phyloP scores from a whole-genome alignment of 1,139 yeast species.

The Yamadazyma songkhlaensis region DNA sequence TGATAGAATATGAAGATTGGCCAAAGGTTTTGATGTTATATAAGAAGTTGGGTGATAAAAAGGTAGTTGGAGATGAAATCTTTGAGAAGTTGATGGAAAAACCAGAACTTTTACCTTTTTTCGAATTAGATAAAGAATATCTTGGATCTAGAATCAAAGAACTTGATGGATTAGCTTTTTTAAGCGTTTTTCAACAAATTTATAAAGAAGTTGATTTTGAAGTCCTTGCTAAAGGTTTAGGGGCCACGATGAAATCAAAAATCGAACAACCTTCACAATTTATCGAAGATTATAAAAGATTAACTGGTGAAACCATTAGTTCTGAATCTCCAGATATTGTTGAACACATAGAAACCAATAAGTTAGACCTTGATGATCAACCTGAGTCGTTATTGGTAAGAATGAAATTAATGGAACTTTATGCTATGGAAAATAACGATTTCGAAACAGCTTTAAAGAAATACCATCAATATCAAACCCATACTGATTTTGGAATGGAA shows the following conservation, averaged over 20 bases:
- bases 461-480: slow-evolving; percentile 37
- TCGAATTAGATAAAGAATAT: slow-evolving; percentile 9
- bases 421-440: slow-evolving; percentile 35
- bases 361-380: slow-evolving; percentile 23
- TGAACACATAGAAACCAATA: slow-evolving; percentile 18
- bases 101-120: slow-evolving; percentile 8
- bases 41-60: slow-evolving; percentile 4
- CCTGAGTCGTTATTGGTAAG: slow-evolving; percentile 27
- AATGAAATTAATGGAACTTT: slow-evolving; percentile 28
- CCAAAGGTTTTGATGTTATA: slow-evolving; percentile 11
- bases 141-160: slow-evolving; percentile 6
- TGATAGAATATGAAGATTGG: slow-evolving; percentile 24
- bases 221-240: slow-evolving; percentile 11
- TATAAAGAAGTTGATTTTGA: slow-evolving; percentile 9
- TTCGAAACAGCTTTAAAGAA: slow-evolving; percentile 26
- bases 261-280: slow-evolving; percentile 3
- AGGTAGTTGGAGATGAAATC: slow-evolving; percentile 4
- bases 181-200: slow-evolving; percentile 10
- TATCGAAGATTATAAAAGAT: slow-evolving; percentile 4
- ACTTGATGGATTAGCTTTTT: slow-evolving; percentile 11
- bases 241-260: slow-evolving; percentile 1
- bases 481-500: slow-evolving; percentile 34
- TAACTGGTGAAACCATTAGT: not conserved
- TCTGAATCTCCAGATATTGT: slow-evolving; percentile 7
- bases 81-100: slow-evolving; percentile 12